A percentile compares a stretch with the other conserved stretches of the same genome.
These are phyloP conservation scores for Croton setiger DNA, from an alignment of 441 rosid species.

Conservation along the genomic window DNA sequence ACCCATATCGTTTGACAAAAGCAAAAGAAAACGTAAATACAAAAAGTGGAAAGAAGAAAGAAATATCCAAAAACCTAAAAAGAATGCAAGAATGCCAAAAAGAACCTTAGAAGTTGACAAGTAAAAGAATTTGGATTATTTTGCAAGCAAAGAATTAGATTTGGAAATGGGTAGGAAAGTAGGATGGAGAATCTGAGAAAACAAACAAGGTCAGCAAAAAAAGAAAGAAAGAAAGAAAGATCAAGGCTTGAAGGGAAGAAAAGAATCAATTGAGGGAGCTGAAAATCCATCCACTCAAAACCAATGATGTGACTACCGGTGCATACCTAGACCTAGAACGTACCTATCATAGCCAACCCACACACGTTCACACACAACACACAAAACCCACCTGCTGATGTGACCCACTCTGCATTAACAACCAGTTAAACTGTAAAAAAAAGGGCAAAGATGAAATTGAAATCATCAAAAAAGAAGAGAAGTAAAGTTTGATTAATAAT, in stretches of 20 bases:
- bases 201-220: too few relatives aligned
- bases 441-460: conserved; percentile 16
- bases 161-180: background rate
- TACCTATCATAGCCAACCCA: conserved; percentile 35
- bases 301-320: conserved; percentile 49
- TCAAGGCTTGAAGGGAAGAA: conserved; percentile 19
- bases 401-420: conserved; percentile 88
- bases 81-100: background rate
- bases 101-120: background rate
- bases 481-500: background rate
- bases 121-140: background rate
- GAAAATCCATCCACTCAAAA: conserved; percentile 17
- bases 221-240: too few relatives aligned
- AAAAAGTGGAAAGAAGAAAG: background rate
- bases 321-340: conserved; percentile 47
- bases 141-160: too few relatives aligned
- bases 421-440: conserved; percentile 51
- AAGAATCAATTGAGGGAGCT: conserved; percentile 12
- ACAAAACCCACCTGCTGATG: conserved; percentile 73
- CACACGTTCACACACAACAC: conserved; percentile 7
- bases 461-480: conserved; percentile 14
- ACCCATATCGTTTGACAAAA: background rate
- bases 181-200: conserved; percentile 10
- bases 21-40: background rate
- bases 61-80: background rate